Evolutionary conservation across 305 asterid species (phyloP), one percentile per base, ranked within the genome.

Genomic region (Solanum hybrid): DNA sequence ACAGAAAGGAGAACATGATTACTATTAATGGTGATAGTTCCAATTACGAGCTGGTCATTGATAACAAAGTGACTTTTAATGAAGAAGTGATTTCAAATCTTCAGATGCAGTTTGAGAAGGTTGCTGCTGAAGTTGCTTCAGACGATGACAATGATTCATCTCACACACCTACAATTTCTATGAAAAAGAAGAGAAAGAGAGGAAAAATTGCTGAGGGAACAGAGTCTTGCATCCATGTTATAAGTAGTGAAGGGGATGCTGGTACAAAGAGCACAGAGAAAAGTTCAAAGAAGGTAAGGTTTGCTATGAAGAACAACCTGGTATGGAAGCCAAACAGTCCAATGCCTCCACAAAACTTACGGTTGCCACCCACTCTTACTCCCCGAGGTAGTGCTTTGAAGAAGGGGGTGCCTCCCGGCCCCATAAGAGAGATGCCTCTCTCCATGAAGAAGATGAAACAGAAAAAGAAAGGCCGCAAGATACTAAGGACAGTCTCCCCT

Each of bases 331-430:
- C 99, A 70, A 95, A 94, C 90, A 96, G 91, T 90, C 99, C 99
- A 41, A 72, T 98, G 95, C 99, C 99, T 87, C 98, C 99, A 7
- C 97, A 98, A 45, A 94, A 95, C 89, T 91, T 97, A 93, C 94
- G 99, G 84, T 81, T 98, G 91, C 99, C 99, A 1, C 99, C 99
- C 33, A 94, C 98, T 36, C 96, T 93, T 86, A 95, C 99, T 83
- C 99, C 99, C 3, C 93, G 99, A 89, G 99, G 98, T 70, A 97
- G 99, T 90, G 99, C 99, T 0, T 93, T 97, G 90, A 97, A 97
- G 95, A 96, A 97, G 93, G 99, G 99, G 6, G 96, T 96, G 15
- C 98, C 95, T 61, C 96, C 99, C 0, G 98, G 99, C 45, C 99
- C 99, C 73, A 37, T 97, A 80, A 92, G 94, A 90, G 99, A 91